Evolutionary conservation across 1,284 basidiomycete species (phyloP), one percentile per base, ranked within the genome.

Genomic region (Earliella scabrosa): DNA sequence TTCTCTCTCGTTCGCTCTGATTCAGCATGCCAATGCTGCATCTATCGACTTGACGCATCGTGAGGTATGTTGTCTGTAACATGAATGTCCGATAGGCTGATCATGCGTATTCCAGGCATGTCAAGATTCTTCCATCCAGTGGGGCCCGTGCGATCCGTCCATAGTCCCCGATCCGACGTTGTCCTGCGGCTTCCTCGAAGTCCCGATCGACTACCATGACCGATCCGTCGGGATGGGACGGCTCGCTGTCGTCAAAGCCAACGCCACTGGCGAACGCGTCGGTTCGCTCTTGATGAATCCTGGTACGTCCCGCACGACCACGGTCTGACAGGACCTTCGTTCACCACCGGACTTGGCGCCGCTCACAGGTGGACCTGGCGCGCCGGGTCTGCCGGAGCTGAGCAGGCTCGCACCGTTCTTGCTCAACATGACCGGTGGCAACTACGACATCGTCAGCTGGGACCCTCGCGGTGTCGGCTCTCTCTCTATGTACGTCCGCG

Each of bases 381-480:
- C 7, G 11, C 35, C 45, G 18, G 45, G 45, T n/a, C 18, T 46
- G 11, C 16, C 5, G 20, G n/a, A 6, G 8, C 10, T 29, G 11
- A 5, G 13, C 27, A 16, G 43, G 40, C 16, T 16, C 23, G 44
- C 20, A 3, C 23, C 24, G 5, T 20, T 43, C 11, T 36, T 54
- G 23, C 52, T 47, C 14, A 26, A 40, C 21, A 27, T 39, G n/a
- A 55, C 46, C 20, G 58, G 52, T 23, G 47, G 50, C 1, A 21
- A 27, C 18, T 57, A 52, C 41, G 58, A 56, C 45, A 44, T 57
- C 41, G 57, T 55, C 38, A 51, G 52, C 35, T 60, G 58, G 54
- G 61, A 55, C 32, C 50, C 54, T 20, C 60, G 55, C 23, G 59
- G 61, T 1, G 54, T 59, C 11, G 60, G 60, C n/a, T 8, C 36